phyloP scores from a whole-genome alignment of 164 flowering plant species.

The Vitis labrusca region DNA sequence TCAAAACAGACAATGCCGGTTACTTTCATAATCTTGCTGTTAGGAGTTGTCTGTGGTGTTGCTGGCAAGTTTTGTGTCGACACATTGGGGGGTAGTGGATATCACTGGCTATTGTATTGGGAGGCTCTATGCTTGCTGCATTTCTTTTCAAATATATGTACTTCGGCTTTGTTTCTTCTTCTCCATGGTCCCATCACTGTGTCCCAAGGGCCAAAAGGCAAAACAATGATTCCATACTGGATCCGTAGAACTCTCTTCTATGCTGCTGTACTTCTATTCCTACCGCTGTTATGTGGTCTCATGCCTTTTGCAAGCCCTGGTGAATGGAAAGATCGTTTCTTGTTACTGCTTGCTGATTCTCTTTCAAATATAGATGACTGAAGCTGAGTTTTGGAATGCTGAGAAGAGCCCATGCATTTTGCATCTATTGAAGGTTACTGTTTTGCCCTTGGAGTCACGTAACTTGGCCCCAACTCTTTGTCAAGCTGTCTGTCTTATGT shows the following conservation, averaged over 20 bases:
- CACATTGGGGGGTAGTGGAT: constrained; percentile 83
- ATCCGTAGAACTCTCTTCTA: constrained; percentile 51
- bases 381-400: neutral
- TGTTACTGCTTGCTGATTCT: constrained; percentile 9
- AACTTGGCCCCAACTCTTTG: neutral
- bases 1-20: constrained; percentile 76
- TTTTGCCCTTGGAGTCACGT: neutral
- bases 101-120: constrained; percentile 76
- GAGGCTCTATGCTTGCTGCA: constrained; percentile 70
- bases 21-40: constrained; percentile 69
- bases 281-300: constrained; percentile 71
- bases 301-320: constrained; percentile 73
- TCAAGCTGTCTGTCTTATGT: no score
- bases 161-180: constrained; percentile 42
- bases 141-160: constrained; percentile 52
- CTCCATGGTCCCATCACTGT: constrained; percentile 68
- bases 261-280: constrained; percentile 33
- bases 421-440: neutral
- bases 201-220: constrained; percentile 21
- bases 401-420: neutral
- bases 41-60: constrained; percentile 72
- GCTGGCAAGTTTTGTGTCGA: constrained; percentile 86
- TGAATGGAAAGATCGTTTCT: constrained; percentile 73
- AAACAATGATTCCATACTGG: constrained; percentile 50
- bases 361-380: constrained; percentile 2